Conservation (phyloP, 305 asterid species). For the Fraxinus platypoda region DNA sequence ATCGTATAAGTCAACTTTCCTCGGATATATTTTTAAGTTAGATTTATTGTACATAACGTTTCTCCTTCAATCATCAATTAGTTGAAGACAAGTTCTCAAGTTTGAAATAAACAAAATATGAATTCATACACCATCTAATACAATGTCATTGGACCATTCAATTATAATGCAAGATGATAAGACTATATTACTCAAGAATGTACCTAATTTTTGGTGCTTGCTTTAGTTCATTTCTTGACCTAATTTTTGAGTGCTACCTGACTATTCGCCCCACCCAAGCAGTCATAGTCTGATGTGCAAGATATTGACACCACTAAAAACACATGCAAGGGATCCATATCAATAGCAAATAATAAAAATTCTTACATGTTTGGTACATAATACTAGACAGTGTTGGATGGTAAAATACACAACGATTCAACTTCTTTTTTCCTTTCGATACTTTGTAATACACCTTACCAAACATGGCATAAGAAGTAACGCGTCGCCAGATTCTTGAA, state of each 20-base stretch:
- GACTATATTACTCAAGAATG: not conserved
- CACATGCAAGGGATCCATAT: not conserved
- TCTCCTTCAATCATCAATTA: not conserved
- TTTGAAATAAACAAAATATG: not conserved
- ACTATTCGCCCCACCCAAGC: constrained; percentile 13
- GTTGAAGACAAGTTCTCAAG: not conserved
- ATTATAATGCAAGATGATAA: not conserved
- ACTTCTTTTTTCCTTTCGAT: not conserved
- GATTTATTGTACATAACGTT: not conserved
- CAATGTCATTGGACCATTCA: not conserved
- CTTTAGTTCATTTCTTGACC: constrained; percentile 32
- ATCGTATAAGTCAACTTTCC: not conserved
- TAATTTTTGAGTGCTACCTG: constrained; percentile 33
- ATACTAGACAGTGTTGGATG: not conserved
- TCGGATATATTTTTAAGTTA: not conserved
- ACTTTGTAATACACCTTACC: not conserved
- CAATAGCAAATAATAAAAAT: not conserved
- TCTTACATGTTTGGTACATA: not conserved
- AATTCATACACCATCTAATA: not conserved
- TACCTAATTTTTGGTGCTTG: not conserved
- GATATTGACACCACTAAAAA: constrained; percentile 32
- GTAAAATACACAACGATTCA: not conserved
- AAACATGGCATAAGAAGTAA: not conserved
- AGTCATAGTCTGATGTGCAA: constrained; percentile 19
- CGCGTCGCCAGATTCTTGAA: not conserved